A percentile compares a stretch with the other conserved stretches of the same genome.
phyloP scores from a whole-genome alignment of 2,329 filamentous ascomycete species.

The Pyricularia sp. region DNA sequence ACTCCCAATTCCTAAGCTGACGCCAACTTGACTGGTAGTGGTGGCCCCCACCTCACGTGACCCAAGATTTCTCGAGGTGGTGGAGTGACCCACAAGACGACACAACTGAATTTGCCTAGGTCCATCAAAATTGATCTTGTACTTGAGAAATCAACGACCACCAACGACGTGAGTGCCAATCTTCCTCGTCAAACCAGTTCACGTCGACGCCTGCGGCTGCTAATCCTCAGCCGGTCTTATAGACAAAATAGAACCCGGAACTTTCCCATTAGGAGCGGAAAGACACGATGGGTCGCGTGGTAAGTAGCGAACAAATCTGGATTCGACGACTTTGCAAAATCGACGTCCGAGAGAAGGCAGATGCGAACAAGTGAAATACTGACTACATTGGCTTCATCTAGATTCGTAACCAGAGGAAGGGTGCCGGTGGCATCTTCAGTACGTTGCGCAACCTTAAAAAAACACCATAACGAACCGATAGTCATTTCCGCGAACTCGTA shows the following conservation, averaged over 20 bases:
- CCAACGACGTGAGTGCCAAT: not conserved
- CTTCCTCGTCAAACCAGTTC: not conserved
- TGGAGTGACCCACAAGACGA: conserved; percentile 1
- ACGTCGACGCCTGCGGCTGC: not conserved
- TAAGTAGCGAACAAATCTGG: conserved; percentile 15
- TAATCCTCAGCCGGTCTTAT: conserved; percentile 1
- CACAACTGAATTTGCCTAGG: conserved; percentile 1
- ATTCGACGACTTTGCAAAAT: not conserved
- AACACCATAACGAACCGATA: conserved; percentile 1
- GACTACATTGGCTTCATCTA: conserved; percentile 10
- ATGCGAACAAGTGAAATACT: not conserved
- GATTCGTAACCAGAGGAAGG: conserved; percentile 59
- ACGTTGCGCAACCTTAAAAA: conserved; percentile 7
- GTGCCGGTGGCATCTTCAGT: conserved; percentile 48
- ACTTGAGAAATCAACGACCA: not conserved
- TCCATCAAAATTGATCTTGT: conserved; percentile 1
- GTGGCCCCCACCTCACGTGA: not conserved
- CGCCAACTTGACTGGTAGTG: not conserved
- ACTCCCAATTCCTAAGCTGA: not conserved
- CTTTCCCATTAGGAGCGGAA: conserved; percentile 12
- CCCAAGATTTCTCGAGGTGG: not conserved
- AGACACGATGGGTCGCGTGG: conserved; percentile 44
- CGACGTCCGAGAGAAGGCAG: not conserved
- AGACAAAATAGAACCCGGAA: conserved; percentile 4
- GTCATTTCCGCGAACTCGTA: not conserved